These are phyloP conservation scores for Pleodorina starrii DNA, from an alignment of 139 green algal genomes.

Conservation along the genomic window DNA sequence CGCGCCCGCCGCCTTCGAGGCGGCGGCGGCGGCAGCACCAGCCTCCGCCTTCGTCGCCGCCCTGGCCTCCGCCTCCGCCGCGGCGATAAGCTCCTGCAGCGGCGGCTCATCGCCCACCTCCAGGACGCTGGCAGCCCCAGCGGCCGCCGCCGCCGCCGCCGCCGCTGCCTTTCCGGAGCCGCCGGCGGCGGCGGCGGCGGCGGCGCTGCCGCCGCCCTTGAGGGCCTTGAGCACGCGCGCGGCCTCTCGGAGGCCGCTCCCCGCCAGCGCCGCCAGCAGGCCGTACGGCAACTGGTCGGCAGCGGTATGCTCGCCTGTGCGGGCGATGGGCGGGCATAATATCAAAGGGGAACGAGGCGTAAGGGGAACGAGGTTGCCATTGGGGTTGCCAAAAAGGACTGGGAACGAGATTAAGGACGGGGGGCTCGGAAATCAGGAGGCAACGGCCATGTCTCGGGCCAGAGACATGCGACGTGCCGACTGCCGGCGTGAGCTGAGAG, in stretches of 20 bases:
- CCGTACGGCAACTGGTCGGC: constrained; percentile 30
- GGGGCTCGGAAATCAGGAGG: too few species aligned
- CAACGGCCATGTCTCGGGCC: too few species aligned
- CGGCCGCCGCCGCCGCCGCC: too few species aligned
- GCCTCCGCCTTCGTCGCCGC: neutral
- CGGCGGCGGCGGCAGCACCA: neutral
- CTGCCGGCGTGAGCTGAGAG: too few species aligned
- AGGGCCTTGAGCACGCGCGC: constrained; percentile 12
- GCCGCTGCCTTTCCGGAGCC: neutral
- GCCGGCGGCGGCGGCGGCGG: too few species aligned
- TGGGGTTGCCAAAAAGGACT: too few species aligned
- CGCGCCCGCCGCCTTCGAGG: neutral
- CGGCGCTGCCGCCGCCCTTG: neutral
- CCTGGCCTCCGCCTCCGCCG: neutral
- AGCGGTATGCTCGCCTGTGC: constrained; percentile 29
- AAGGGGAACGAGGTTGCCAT: too few species aligned
- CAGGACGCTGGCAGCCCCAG: neutral
- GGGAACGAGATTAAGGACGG: too few species aligned
- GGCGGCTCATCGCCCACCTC: constrained; percentile 41
- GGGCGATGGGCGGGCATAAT: neutral
- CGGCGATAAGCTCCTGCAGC: neutral
- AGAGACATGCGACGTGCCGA: too few species aligned
- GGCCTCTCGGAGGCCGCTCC: constrained; percentile 33
- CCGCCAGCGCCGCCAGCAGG: neutral
- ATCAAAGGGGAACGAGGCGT: too few species aligned